A percentile compares a stretch with the other conserved stretches of the same genome.
phyloP scores from a whole-genome alignment of 2,329 filamentous ascomycete genomes.

The Juglanconis sp. region DNA sequence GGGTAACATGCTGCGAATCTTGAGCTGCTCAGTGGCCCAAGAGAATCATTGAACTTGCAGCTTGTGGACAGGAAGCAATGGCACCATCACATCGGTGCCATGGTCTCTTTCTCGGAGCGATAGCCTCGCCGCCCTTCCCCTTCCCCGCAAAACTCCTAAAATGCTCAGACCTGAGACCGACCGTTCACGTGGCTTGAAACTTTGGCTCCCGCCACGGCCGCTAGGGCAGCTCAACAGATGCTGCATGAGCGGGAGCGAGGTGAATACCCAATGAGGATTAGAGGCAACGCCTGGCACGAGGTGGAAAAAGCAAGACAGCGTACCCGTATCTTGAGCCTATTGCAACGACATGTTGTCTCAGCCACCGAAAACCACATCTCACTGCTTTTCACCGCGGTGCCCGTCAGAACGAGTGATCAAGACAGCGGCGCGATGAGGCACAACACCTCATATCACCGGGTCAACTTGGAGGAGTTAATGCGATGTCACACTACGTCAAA shows the following conservation, averaged over 20 bases:
- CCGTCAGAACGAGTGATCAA: background rate
- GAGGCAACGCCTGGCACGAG: background rate
- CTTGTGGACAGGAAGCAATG: background rate
- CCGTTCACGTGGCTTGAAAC: background rate
- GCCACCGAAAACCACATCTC: constrained; percentile 5
- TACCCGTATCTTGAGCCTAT: constrained; percentile 10
- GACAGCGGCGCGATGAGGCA: background rate
- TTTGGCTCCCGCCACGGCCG: background rate
- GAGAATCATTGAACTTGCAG: background rate
- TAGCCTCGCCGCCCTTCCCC: no score
- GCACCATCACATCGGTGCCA: background rate
- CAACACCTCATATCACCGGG: background rate
- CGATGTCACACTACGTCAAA: background rate
- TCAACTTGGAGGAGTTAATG: background rate
- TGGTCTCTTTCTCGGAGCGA: background rate
- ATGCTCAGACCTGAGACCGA: background rate
- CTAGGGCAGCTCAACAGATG: background rate
- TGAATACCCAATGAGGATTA: constrained; percentile 4
- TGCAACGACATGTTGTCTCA: constrained; percentile 16
- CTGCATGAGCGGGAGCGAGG: constrained; percentile 1
- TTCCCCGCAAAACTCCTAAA: no score
- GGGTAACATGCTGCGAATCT: background rate
- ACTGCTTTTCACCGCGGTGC: background rate
- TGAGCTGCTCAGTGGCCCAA: background rate
- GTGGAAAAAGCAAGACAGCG: background rate